A percentile compares a stretch with the other conserved stretches of the same genome.
These are phyloP conservation scores for Thermothelomyces thermophilus DNA, from an alignment of 2,329 filamentous ascomycete species.

Conservation along the genomic window DNA sequence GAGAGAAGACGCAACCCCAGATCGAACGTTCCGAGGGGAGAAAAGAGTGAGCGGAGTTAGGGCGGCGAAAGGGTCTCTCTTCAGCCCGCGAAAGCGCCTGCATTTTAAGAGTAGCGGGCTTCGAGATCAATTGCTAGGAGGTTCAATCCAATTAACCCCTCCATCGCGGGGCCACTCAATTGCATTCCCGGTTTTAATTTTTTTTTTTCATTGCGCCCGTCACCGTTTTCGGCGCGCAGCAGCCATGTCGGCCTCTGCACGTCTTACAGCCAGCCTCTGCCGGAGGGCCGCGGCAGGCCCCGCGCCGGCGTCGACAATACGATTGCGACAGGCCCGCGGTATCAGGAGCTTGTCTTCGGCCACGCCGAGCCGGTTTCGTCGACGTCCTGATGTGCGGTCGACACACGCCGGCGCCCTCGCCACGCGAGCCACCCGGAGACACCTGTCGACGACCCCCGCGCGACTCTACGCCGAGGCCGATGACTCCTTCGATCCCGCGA, in stretches of 20 bases:
- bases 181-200: background rate
- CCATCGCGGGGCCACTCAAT: slow-evolving; percentile 4
- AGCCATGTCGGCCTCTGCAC: slow-evolving; percentile 26
- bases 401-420: background rate
- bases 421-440: background rate
- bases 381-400: slow-evolving; percentile 12
- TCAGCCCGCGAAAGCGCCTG: background rate
- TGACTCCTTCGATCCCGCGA: slow-evolving; percentile 58
- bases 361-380: slow-evolving; percentile 11
- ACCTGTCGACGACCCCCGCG: slow-evolving; percentile 20
- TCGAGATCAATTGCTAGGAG: background rate
- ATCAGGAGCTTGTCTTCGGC: slow-evolving; percentile 17
- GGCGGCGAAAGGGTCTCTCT: background rate
- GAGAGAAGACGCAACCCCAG: background rate
- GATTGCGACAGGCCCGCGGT: slow-evolving; percentile 9
- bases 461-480: slow-evolving; percentile 31
- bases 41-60: background rate
- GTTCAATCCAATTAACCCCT: background rate
- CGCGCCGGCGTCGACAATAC: slow-evolving; percentile 7
- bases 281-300: slow-evolving; percentile 19
- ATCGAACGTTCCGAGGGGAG: background rate
- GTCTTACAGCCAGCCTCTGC: slow-evolving; percentile 26
- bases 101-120: background rate
- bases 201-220: background rate
- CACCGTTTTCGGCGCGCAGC: slow-evolving; percentile 7